Base-by-base conservation (phyloP, 257 asterid genomes). In the Vinca minor region DNA sequence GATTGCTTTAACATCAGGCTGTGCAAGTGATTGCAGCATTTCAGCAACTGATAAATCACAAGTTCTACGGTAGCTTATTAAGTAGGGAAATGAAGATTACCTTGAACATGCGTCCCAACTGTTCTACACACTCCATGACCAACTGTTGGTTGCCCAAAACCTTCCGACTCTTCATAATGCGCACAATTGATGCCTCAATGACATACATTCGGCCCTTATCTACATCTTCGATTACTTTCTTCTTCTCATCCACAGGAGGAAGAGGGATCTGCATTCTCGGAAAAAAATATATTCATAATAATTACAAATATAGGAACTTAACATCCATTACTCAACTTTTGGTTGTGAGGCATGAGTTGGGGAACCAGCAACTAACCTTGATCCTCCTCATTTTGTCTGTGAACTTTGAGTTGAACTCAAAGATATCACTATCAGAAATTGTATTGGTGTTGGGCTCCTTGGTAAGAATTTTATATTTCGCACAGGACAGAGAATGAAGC, bases 401-500 rank as follows among this genome's bases (percentile, higher is more conserved):
- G 82, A 93, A 93, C 77, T 90, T 90, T 4, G 94, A 80, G 77
- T 90, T 93, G 65, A 90, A 93, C 68, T 85, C 97, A 71, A 93
- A 93, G 73, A 81, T 79, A 67, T 93, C 99, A 9, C 92, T 79
- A 5, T 85, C 83, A 69, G 97, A 80, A 63, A 93, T 79, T 9
- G 91, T 84, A 75, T 84, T 89, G 63, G 95, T 84, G 79, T 68
- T 86, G 8, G 99, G 97, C 79, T 93, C 97, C 86, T 93, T 93
- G 69, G 23, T 78, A 73, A 93, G 86, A 71, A 93, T 93, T 80
- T 83, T 93, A 68, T 93, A 86, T 78, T 82, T 93, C 14, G 99
- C 99, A 74, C 99, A 93, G n/a, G 99, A 87, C 69, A 93, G 95
- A 8, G 99, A 90, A 74, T 93, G 99, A 59, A 93, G 95, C 81